Evolutionary conservation across 176 grass and related monocot species (phyloP).

Genomic region (Panicum miliaceum): DNA sequence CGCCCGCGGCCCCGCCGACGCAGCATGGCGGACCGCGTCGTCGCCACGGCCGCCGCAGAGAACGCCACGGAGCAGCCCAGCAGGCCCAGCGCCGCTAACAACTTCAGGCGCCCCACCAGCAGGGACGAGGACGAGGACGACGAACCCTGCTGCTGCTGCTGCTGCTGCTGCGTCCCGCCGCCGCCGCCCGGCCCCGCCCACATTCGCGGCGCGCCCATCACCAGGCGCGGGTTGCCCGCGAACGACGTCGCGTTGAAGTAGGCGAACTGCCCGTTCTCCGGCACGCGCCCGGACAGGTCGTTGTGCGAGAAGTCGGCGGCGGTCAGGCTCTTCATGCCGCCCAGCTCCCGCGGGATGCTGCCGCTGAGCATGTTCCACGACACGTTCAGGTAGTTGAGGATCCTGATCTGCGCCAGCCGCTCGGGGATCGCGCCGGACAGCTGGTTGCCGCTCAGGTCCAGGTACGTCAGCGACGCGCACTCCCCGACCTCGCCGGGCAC

Average conservation of each 20-base stretch:
- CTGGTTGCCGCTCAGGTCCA: conserved; percentile 77
- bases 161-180: neutral
- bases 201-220: neutral
- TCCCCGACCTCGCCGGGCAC: conserved; percentile 62
- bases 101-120: conserved; percentile 41
- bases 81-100: conserved; percentile 66
- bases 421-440: conserved; percentile 54
- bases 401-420: conserved; percentile 51
- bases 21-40: conserved; percentile 65
- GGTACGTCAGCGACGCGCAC: conserved; percentile 70
- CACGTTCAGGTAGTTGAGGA: conserved; percentile 82
- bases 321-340: conserved; percentile 73
- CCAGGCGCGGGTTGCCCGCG: conserved; percentile 60
- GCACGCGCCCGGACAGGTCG: conserved; percentile 62
- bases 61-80: conserved; percentile 70
- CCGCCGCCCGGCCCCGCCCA: conserved; percentile 2
- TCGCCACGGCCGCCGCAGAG: conserved; percentile 55
- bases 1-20: conserved; percentile 30
- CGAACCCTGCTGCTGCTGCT: neutral
- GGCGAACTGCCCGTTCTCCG: conserved; percentile 70
- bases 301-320: conserved; percentile 79
- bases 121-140: neutral
- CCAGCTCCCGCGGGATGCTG: conserved; percentile 65
- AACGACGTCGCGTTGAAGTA: conserved; percentile 75
- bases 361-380: conserved; percentile 69